Conservation (phyloP, 345 rosid species). For the Camelina hispida region DNA sequence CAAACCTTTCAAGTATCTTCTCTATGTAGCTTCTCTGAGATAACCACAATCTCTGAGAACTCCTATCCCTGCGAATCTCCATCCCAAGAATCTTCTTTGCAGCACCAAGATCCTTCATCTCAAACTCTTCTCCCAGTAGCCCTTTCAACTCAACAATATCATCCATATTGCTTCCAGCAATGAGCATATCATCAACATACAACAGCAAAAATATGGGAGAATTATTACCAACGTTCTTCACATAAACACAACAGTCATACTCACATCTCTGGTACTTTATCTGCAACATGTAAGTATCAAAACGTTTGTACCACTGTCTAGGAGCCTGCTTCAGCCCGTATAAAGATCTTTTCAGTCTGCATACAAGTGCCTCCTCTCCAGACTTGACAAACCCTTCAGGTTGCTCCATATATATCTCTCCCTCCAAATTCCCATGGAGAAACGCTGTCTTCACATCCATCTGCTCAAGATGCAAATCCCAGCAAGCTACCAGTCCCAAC, state of each 20-base stretch:
- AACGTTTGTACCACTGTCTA: neutral
- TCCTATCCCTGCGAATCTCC: no score
- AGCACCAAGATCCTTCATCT: no score
- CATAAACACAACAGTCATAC: neutral
- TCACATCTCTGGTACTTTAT: neutral
- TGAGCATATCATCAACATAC: slow-evolving; percentile 7
- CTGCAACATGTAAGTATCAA: neutral
- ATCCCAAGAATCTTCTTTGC: no score
- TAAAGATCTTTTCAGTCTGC: neutral
- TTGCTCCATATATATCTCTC: neutral
- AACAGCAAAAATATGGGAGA: neutral
- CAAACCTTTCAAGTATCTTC: no score
- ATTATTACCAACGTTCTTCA: no score
- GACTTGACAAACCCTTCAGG: neutral
- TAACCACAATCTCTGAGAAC: no score
- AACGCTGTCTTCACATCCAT: neutral
- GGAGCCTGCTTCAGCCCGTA: neutral
- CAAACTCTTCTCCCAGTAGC: no score
- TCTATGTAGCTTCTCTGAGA: no score
- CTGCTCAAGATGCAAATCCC: neutral
- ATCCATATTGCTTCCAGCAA: neutral
- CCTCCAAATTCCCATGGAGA: neutral
- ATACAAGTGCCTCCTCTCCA: neutral
- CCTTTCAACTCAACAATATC: no score
- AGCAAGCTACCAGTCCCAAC: neutral